phyloP scores from a whole-genome alignment of 1,139 yeast species.

The Kluyveromyces sp. region DNA sequence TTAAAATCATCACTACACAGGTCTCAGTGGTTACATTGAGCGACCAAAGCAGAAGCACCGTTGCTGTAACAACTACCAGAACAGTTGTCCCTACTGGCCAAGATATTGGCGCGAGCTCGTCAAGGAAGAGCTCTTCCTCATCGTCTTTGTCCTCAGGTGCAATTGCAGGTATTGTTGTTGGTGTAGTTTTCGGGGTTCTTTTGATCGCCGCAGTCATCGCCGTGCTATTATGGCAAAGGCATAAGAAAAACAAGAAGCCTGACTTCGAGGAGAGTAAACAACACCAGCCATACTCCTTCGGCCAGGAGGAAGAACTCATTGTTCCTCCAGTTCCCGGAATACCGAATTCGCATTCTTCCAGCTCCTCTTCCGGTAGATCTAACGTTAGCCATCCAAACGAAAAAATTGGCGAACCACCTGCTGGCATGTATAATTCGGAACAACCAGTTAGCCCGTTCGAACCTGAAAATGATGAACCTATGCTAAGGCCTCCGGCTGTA shows the following conservation, averaged over 20 bases:
- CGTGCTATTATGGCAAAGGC: conserved; percentile 38
- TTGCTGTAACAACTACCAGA: conserved; percentile 13
- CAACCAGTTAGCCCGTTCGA: background rate
- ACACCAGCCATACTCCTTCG: conserved; percentile 30
- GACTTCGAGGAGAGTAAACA: conserved; percentile 28
- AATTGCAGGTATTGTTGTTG: conserved; percentile 67
- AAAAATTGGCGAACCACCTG: too few species aligned
- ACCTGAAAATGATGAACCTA: background rate
- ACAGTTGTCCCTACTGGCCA: conserved; percentile 5
- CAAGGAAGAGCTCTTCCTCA: conserved; percentile 8
- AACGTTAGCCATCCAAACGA: background rate
- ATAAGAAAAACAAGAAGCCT: conserved; percentile 21
- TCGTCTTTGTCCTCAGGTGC: conserved; percentile 47
- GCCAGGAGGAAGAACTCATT: conserved; percentile 23
- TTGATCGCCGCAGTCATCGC: conserved; percentile 33
- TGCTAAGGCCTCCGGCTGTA: conserved; percentile 14
- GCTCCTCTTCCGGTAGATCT: conserved; percentile 1
- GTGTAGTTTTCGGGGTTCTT: conserved; percentile 47
- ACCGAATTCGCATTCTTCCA: conserved; percentile 2
- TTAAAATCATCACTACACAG: conserved; percentile 12
- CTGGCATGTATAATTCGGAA: background rate
- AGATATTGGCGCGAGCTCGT: conserved; percentile 12
- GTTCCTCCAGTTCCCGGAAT: conserved; percentile 7
- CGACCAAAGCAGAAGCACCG: conserved; percentile 11
- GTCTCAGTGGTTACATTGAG: conserved; percentile 11